Evolutionary conservation across 164 flowering plant species (phyloP), one percentile per base, ranked within the genome.

Genomic region (Saururus chinensis): DNA sequence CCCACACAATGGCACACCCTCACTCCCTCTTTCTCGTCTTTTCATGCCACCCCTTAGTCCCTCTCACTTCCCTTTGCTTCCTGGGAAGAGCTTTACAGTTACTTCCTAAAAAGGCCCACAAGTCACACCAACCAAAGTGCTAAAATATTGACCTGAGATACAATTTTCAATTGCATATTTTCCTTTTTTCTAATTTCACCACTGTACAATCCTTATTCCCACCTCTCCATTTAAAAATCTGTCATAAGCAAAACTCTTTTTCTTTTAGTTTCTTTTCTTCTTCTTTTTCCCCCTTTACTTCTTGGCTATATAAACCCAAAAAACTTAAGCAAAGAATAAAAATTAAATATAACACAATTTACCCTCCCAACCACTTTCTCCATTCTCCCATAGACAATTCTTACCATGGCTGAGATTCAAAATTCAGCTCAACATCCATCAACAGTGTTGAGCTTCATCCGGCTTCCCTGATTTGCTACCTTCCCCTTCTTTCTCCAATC

Each of bases 131-230:
- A 23, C 13, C 24, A 17, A 53, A 19, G 30, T 24, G 20, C 7
- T 55, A 62, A 37, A 13, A 14, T 8, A 20, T 9, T 10, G 56
- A n/a, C 40, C 11, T 30, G 22, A 48, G 58, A 53, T 9, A 40
- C 19, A 22, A 13, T 19, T 48, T n/a, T 26, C 51, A 40, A 21
- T 17, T 19, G 20, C 22, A 62, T 9, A 20, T 21, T 59, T 21
- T 24, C 25, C 60, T 19, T n/a, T 48, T 60, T 64, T 24, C 48
- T 37, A 19, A 40, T 42, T 21, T 64, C 57, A 24, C 41, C 26
- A 30, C 67, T 64, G 67, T 64, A 57, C 67, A 64, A 19, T 64
- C 48, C 61, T 64, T 64, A 64, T 64, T 64, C 54, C 60, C 37
- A 42, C 26, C 49, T 20, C 25, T 21, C 51, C 56, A 21, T 24